Evolutionary conservation across 2,329 filamentous ascomycete genomes (phyloP), one percentile per base, ranked within the genome.

Genomic region (Lomentospora prolificans): DNA sequence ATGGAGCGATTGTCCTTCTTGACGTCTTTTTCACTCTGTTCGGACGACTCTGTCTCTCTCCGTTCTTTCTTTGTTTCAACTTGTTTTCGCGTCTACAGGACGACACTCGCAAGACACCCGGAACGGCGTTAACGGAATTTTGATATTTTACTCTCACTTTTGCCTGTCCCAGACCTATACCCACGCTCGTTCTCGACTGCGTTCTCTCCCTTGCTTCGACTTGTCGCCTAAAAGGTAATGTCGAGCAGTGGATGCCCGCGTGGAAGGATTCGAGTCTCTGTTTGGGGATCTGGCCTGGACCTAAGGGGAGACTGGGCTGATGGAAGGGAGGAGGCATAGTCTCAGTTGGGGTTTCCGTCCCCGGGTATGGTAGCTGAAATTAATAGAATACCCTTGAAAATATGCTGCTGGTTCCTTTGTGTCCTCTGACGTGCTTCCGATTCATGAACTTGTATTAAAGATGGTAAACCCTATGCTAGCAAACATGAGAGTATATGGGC

Each of bases 141-240:
- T 36, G n/a, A 44, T 27, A 17, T 39, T 44, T 44, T 17, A 46
- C 31, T 41, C 36, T 41, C 36, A 12, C 22, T 48, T 48, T 30
- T 46, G 52, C 52, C 52, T 54, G 52, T 36, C 52, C 52, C 52
- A 54, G 52, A 54, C 52, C 52, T 54, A 54, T 54, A 54, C 52
- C 52, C 52, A 54, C 52, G 24, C 52, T 54, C 52, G 52, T 10
- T 36, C 36, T 46, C n/a, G 36, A 14, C 52, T 28, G 22, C 24
- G 2, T 24, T 36, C 36, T 9, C 36, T 54, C 52, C 46, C 9
- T 17, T 46, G 25, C 27, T 36, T n/a, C 24, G 39, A 28, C 14
- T 30, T 9, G 52, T 19, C n/a, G 30, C n/a, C 36, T 25, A 31
- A 27, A 39, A n/a, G 24, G 10, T 17, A 24, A 19, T 17, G 36